These are phyloP conservation scores for Cadophora sp. DNA, from an alignment of 2,329 filamentous ascomycete genomes.

Conservation along the genomic window DNA sequence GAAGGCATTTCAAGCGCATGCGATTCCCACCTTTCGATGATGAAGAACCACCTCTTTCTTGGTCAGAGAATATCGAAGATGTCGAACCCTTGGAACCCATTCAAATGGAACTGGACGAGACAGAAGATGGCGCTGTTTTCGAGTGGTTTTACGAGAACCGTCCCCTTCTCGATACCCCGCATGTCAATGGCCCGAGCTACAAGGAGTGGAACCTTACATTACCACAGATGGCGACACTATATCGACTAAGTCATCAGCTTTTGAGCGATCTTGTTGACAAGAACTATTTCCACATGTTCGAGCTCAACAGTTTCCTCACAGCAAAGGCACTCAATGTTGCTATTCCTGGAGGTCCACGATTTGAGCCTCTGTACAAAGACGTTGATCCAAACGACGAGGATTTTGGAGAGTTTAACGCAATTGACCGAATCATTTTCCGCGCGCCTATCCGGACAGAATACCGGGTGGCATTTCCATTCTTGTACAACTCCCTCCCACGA, in stretches of 20 bases:
- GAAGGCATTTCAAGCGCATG: slow-evolving; percentile 98
- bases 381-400: slow-evolving; percentile 99
- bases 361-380: slow-evolving; percentile 97
- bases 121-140: slow-evolving; percentile 87
- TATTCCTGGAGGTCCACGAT: slow-evolving; percentile 94
- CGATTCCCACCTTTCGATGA: slow-evolving; percentile 98
- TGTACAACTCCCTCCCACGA: slow-evolving; percentile 95
- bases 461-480: slow-evolving; percentile 88
- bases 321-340: slow-evolving; percentile 97
- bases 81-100: slow-evolving; percentile 97
- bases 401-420: slow-evolving; percentile 99
- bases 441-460: slow-evolving; percentile 95
- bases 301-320: slow-evolving; percentile 91
- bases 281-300: slow-evolving; percentile 98
- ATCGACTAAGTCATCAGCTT: slow-evolving; percentile 88
- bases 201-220: slow-evolving; percentile 93
- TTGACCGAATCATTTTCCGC: slow-evolving; percentile 98
- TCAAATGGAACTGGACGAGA: slow-evolving; percentile 96
- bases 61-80: slow-evolving; percentile 99
- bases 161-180: slow-evolving; percentile 86
- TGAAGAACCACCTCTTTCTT: slow-evolving; percentile 95
- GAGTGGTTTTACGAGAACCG: slow-evolving; percentile 99
- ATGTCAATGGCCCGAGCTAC: slow-evolving; percentile 97
- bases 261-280: slow-evolving; percentile 92
- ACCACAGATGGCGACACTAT: slow-evolving; percentile 94